phyloP scores from a whole-genome alignment of 495 filamentous ascomycete species.

The Lepraria neglecta region DNA sequence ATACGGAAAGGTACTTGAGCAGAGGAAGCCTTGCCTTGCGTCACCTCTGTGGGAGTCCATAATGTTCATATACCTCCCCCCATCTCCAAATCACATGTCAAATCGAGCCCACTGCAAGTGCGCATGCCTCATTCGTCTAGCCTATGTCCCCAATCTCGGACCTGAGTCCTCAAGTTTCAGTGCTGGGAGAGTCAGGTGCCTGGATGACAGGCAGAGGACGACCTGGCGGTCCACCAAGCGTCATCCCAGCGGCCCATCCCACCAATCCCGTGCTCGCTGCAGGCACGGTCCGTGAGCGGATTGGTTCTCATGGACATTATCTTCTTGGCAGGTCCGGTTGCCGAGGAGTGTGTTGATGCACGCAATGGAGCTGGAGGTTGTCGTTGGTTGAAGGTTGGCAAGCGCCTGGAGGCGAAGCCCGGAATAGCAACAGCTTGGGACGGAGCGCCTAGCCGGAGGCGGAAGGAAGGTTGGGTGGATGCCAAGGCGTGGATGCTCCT shows the following conservation, averaged over 20 bases:
- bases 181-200: conserved; percentile 10
- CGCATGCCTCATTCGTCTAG: conserved; percentile 17
- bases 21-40: background rate
- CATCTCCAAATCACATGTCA: conserved; percentile 3
- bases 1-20: background rate
- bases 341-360: conserved; percentile 2
- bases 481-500: background rate
- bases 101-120: background rate
- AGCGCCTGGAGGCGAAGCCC: background rate
- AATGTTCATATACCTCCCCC: background rate
- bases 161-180: background rate
- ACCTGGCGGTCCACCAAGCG: background rate
- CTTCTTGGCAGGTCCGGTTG: conserved; percentile 12
- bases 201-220: conserved; percentile 12
- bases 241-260: conserved; percentile 6
- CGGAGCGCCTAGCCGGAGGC: conserved; percentile 15
- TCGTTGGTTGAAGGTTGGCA: conserved; percentile 18
- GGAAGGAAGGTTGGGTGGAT: conserved; percentile 10
- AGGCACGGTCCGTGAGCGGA: background rate
- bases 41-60: background rate
- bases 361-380: background rate
- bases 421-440: conserved; percentile 3
- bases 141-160: conserved; percentile 4
- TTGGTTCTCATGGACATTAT: conserved; percentile 4
- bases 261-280: background rate